phyloP scores from a whole-genome alignment of 1,284 basidiomycete genomes.

The Marasmius sp. region DNA sequence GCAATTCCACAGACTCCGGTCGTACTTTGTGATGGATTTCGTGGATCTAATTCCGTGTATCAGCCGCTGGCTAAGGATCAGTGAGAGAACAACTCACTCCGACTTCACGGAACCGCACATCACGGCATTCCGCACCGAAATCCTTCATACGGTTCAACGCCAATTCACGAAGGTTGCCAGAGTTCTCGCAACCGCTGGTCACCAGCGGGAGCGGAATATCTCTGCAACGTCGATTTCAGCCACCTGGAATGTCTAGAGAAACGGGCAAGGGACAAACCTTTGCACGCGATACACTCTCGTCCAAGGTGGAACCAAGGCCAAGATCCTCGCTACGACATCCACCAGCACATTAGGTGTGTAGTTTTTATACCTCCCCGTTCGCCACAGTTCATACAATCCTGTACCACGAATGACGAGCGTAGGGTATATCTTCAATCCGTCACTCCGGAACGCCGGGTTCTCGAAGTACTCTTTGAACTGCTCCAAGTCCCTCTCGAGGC shows the following conservation, averaged over 20 bases:
- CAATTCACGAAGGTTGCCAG: constrained; percentile 94
- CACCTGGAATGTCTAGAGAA: constrained; percentile 9
- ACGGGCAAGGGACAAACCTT: constrained; percentile 49
- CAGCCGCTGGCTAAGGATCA: not conserved
- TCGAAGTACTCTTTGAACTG: constrained; percentile 99
- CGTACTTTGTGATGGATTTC: constrained; percentile 98
- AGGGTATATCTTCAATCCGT: constrained; percentile 98
- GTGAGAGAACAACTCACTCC: constrained; percentile 61
- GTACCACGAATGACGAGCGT: constrained; percentile 98
- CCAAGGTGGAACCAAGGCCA: constrained; percentile 98
- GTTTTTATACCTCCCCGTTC: constrained; percentile 97
- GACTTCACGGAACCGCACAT: constrained; percentile 97
- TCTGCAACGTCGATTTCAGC: constrained; percentile 38
- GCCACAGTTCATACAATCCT: constrained; percentile 95
- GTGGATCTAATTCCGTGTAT: constrained; percentile 68
- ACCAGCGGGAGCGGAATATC: constrained; percentile 97
- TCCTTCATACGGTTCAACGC: constrained; percentile 98
- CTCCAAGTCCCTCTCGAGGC: constrained; percentile 94
- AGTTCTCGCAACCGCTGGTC: constrained; percentile 96
- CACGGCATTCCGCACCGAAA: constrained; percentile 96
- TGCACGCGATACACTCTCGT: constrained; percentile 98
- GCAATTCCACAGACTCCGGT: constrained; percentile 95
- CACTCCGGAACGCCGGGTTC: constrained; percentile 95
- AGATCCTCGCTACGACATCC: constrained; percentile 93
- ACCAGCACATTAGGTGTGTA: constrained; percentile 98